Base-by-base conservation (phyloP, 345 rosid species). In the Heritiera littoralis region DNA sequence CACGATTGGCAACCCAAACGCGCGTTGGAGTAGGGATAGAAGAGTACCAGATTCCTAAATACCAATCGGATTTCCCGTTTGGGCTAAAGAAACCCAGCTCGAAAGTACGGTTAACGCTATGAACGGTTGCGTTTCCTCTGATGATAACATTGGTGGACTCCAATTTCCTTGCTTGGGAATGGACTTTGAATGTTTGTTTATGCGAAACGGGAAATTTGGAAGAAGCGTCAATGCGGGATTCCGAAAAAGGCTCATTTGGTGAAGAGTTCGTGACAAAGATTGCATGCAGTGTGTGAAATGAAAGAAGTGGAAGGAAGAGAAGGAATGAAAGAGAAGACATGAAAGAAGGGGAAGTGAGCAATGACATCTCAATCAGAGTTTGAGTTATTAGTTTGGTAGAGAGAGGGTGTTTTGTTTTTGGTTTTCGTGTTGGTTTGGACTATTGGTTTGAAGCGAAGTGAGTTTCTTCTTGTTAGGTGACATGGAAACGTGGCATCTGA, bases 1-100 rank as follows among this genome's bases (percentile, higher is more conserved):
- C 88, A 9, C 91, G 88, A 75, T 90, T 88, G 9, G 90, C 93
- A 23, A 90, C 90, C 93, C 90, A 90, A 69, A 90, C 89, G 23
- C 80, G 80, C 0, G 84, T 85, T 4, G 81, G 89, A 4, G 86
- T 81, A 10, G 92, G 86, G 6, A 87, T 83, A 20, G 89, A 87
- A 84, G 89, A 81, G 71, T 89, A 90, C 83, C 88, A 80, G 38
- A 90, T 86, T 20, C 91, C 89, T 6, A 90, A 56, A 79, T 87
- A 90, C 89, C 89, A 87, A 20, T 56, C 72, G 3, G 87, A 65
- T 35, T 77, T 81, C 63, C 81, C 92, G 48, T 77, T 83, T 1
- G 86, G 78, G 63, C 79, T 76, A 63, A 90, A 87, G 84, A 90
- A 89, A 15, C 89, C 90, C 77, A 90, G 77, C 74, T 81, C 79